A percentile compares a stretch with the other conserved stretches of the same genome.
Evolutionary conservation across 345 rosid species (phyloP).

Genomic region (Moringa oleifera): DNA sequence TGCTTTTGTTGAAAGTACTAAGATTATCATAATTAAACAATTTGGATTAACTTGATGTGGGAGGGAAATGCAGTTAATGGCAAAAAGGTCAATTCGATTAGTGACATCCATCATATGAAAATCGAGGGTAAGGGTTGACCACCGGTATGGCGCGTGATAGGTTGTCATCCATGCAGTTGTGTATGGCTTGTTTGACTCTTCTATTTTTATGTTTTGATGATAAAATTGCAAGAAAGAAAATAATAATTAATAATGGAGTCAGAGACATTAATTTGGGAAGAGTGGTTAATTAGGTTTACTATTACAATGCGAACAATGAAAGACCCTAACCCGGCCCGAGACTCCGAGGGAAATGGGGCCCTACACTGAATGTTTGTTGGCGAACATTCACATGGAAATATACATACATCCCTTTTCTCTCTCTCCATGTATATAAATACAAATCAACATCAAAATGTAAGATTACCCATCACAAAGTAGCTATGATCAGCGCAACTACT

Average conservation of each 20-base stretch:
- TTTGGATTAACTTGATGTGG: constrained; percentile 1
- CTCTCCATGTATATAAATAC: too few relatives aligned
- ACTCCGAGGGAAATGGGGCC: constrained; percentile 41
- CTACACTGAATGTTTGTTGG: constrained; percentile 74
- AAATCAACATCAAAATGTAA: constrained; percentile 10
- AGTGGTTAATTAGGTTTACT: constrained; percentile 23
- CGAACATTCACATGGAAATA: constrained; percentile 56
- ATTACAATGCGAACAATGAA: constrained; percentile 24
- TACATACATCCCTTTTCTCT: not conserved
- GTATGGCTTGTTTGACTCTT: constrained; percentile 44
- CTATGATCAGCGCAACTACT: not conserved
- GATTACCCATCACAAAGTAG: constrained; percentile 16
- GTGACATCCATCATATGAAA: not conserved
- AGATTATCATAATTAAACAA: not conserved
- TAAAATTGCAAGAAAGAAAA: not conserved
- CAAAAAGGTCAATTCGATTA: constrained; percentile 3
- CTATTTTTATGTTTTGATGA: constrained; percentile 4
- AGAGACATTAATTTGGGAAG: not conserved
- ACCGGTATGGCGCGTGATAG: constrained; percentile 57
- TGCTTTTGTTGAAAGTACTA: constrained; percentile 8
- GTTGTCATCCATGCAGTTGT: constrained; percentile 45
- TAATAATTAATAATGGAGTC: not conserved
- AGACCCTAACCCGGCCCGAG: constrained; percentile 38
- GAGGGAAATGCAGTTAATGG: constrained; percentile 7
- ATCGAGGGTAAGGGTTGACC: constrained; percentile 30